These are phyloP conservation scores for Selenicereus undatus DNA, from an alignment of 148 eudicot genomes.

Conservation along the genomic window DNA sequence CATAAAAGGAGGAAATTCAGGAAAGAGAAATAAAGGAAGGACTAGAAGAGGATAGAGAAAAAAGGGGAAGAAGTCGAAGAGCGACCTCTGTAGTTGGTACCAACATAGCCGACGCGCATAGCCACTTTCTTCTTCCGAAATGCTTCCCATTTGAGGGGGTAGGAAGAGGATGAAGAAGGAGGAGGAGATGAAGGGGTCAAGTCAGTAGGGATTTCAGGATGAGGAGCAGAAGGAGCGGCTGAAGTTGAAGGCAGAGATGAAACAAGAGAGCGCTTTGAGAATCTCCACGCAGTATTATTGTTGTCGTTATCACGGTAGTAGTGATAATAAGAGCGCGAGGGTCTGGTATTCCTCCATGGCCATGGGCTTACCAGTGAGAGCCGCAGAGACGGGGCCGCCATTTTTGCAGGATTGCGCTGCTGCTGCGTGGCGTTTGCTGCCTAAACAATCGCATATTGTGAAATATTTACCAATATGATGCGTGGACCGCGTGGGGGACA, in stretches of 20 bases:
- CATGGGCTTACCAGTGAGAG: not conserved
- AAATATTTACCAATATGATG: too few relatives aligned
- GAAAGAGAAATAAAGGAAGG: not conserved
- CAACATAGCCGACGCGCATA: conserved; percentile 94
- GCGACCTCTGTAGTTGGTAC: conserved; percentile 73
- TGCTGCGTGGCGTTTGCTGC: too few relatives aligned
- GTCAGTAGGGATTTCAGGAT: not conserved
- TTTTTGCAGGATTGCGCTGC: not conserved
- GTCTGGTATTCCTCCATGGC: not conserved
- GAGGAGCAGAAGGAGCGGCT: not conserved
- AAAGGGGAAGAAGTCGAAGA: not conserved
- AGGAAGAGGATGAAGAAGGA: not conserved
- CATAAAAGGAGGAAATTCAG: not conserved
- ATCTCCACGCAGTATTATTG: not conserved
- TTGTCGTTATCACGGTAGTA: not conserved
- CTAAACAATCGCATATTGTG: too few relatives aligned
- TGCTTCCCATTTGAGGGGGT: conserved; percentile 52
- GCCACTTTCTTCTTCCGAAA: conserved; percentile 85
- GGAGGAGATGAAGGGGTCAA: not conserved
- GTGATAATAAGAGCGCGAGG: not conserved
- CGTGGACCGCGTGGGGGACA: too few relatives aligned
- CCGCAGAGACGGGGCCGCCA: not conserved
- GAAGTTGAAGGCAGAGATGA: not conserved
- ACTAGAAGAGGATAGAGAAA: not conserved
- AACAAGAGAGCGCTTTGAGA: not conserved